These are phyloP conservation scores for Russula sp. DNA, from an alignment of 768 basidiomycete species.

Conservation along the genomic window DNA sequence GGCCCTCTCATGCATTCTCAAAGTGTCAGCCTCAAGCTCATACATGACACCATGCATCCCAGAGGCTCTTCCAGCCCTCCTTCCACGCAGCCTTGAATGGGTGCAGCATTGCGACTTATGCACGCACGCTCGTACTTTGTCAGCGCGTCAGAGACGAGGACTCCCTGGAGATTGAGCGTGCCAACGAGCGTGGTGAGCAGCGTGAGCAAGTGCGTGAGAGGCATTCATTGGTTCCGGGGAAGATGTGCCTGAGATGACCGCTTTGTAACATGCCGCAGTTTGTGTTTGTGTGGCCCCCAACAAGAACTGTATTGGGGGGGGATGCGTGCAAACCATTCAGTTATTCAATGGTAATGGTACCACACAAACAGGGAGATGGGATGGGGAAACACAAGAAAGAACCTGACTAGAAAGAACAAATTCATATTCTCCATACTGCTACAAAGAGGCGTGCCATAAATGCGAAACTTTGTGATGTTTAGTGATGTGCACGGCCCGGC, in stretches of 20 bases:
- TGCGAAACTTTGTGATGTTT: constrained; percentile 81
- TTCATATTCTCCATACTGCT: neutral
- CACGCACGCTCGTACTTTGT: constrained; percentile 17
- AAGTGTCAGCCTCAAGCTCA: constrained; percentile 26
- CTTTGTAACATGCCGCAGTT: constrained; percentile 64
- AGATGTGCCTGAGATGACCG: constrained; percentile 30
- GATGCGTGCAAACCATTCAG: neutral
- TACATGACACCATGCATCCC: constrained; percentile 51
- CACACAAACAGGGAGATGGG: neutral
- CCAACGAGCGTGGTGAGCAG: constrained; percentile 53
- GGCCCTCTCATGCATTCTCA: constrained; percentile 15
- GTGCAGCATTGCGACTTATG: constrained; percentile 25
- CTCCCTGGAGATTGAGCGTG: constrained; percentile 37
- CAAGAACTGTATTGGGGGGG: constrained; percentile 63
- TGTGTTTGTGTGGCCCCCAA: constrained; percentile 77
- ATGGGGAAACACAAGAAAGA: constrained; percentile 60
- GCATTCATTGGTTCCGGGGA: constrained; percentile 27
- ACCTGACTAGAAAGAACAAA: constrained; percentile 64
- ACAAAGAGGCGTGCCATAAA: too few species aligned
- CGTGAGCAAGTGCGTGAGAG: constrained; percentile 64
- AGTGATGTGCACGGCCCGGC: too few species aligned
- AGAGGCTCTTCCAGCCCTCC: constrained; percentile 33
- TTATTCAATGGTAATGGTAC: too few species aligned
- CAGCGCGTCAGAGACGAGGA: constrained; percentile 31
- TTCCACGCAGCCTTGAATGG: constrained; percentile 27